Conservation (phyloP, 805 yeast species). For the Priceomyces medius region DNA sequence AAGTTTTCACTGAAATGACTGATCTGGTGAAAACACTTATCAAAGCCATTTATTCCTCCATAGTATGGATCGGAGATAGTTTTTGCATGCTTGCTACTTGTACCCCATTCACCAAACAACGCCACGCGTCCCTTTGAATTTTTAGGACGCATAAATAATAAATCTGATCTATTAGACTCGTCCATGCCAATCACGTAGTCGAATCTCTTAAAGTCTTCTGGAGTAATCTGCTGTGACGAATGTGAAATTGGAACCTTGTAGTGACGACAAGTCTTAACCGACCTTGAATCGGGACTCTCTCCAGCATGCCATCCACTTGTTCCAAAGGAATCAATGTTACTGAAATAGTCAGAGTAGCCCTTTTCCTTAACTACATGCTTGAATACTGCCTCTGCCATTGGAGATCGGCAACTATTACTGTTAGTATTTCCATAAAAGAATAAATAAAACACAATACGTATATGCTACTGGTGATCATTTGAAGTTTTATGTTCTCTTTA, state of each 20-base stretch:
- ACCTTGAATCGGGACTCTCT: constrained; percentile 75
- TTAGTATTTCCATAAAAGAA: constrained; percentile 17
- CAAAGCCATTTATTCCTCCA: constrained; percentile 84
- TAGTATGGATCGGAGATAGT: constrained; percentile 91
- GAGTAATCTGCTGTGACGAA: constrained; percentile 63
- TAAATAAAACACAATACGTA: background rate
- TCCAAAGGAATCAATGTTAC: constrained; percentile 79
- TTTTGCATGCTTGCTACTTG: constrained; percentile 45
- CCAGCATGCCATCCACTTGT: constrained; percentile 86
- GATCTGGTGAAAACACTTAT: constrained; percentile 72
- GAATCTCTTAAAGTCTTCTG: constrained; percentile 52
- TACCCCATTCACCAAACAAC: constrained; percentile 81
- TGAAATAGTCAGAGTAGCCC: constrained; percentile 46
- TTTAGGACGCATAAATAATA: constrained; percentile 54
- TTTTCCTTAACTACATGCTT: constrained; percentile 55
- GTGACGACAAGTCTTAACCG: constrained; percentile 61
- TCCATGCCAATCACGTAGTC: constrained; percentile 76
- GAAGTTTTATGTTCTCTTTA: too few species aligned
- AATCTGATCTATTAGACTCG: constrained; percentile 52
- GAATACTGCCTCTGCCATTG: constrained; percentile 97
- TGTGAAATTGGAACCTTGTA: constrained; percentile 78
- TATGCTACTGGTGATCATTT: too few species aligned
- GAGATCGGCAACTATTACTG: constrained; percentile 74
- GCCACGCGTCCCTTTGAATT: constrained; percentile 48
- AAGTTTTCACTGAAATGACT: constrained; percentile 73